Conservation (phyloP, 2,329 filamentous ascomycete genomes). For the Spiromastix sp. region DNA sequence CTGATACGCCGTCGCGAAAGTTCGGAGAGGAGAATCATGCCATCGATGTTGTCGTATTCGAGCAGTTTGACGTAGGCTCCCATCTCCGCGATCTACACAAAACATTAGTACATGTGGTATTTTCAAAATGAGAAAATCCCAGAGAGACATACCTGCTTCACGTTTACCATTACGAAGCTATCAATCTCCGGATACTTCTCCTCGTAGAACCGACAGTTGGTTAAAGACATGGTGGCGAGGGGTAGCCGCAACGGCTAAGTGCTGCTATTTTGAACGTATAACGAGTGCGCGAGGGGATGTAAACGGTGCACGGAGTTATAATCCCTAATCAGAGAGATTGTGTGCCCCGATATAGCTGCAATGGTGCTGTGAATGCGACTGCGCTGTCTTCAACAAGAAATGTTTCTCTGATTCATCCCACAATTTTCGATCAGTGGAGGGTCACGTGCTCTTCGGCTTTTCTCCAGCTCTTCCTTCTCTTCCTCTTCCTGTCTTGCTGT, state of each 20-base stretch:
- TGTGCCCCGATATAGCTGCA: no score
- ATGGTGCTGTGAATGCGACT: no score
- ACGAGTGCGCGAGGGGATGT: not conserved
- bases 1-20: slow-evolving; percentile 95
- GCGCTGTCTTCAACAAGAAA: no score
- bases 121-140: not conserved
- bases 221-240: slow-evolving; percentile 74
- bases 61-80: slow-evolving; percentile 98
- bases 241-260: no score
- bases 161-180: slow-evolving; percentile 99
- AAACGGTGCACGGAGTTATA: not conserved
- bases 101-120: not conserved
- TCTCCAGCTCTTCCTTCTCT: no score
- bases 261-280: not conserved
- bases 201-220: slow-evolving; percentile 95
- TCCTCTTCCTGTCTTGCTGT: no score
- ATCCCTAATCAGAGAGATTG: no score
- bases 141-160: slow-evolving; percentile 64
- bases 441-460: no score
- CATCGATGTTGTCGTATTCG: slow-evolving; percentile 99
- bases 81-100: slow-evolving; percentile 86
- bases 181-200: slow-evolving; percentile 98
- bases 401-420: no score
- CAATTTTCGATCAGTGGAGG: no score
- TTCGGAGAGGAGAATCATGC: slow-evolving; percentile 98